Percentiles rank a stretch among this genome's conserved stretches.
phyloP scores from a whole-genome alignment of 192 early-diverging fungal species.

The Gamsiella multidivaricata region DNA sequence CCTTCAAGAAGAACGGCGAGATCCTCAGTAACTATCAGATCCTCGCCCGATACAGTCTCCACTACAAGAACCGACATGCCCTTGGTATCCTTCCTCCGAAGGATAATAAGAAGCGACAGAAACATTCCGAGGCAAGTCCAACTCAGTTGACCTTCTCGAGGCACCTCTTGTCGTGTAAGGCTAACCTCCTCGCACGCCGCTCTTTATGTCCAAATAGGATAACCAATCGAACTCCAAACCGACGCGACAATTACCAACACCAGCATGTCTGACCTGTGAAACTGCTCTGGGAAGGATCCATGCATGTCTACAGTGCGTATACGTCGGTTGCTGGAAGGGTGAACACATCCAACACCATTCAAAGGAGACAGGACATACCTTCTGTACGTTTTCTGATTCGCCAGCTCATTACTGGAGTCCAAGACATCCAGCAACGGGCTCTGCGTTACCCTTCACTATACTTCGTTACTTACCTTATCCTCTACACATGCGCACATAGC shows the following conservation, averaged over 20 bases:
- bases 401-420: neutral
- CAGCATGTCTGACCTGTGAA: slow-evolving; percentile 68
- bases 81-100: slow-evolving; percentile 41
- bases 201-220: neutral
- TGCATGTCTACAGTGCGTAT: slow-evolving; percentile 86
- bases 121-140: slow-evolving; percentile 25
- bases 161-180: neutral
- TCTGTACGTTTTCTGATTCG: slow-evolving; percentile 57
- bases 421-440: too few species aligned
- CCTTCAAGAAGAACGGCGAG: slow-evolving; percentile 31
- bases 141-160: neutral
- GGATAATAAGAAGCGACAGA: slow-evolving; percentile 27
- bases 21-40: slow-evolving; percentile 49
- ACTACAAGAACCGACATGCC: slow-evolving; percentile 46
- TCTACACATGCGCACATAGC: slow-evolving; percentile 58
- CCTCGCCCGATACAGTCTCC: slow-evolving; percentile 44
- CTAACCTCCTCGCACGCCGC: neutral
- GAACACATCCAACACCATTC: slow-evolving; percentile 65
- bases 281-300: slow-evolving; percentile 74
- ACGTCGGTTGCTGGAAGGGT: slow-evolving; percentile 81
- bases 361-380: slow-evolving; percentile 58
- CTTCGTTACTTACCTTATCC: neutral
- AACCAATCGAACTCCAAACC: slow-evolving; percentile 4
- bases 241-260: slow-evolving; percentile 62
- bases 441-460: too few species aligned